A percentile compares a stretch with the other conserved stretches of the same genome.
Evolutionary conservation across 192 early-diverging fungal species (phyloP).

Genomic region (Coemansia sp.): DNA sequence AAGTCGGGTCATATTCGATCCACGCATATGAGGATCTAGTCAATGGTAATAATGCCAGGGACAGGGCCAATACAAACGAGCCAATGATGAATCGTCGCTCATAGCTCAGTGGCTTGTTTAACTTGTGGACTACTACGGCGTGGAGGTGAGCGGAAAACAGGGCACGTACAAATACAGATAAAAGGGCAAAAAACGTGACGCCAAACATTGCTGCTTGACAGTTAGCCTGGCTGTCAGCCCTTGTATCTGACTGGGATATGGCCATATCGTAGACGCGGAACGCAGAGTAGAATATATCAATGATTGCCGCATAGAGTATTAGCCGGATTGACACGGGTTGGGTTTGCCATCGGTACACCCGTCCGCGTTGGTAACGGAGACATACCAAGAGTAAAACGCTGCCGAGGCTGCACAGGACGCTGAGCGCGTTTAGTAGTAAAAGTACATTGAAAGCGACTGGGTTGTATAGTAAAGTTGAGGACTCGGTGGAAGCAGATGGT

Average conservation of each 20-base stretch:
- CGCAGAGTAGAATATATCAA: constrained; percentile 23
- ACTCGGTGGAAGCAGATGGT: neutral
- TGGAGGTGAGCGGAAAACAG: constrained; percentile 37
- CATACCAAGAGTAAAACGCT: constrained; percentile 17
- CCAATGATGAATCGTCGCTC: constrained; percentile 24
- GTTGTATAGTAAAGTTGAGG: constrained; percentile 17
- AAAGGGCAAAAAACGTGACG: constrained; percentile 32
- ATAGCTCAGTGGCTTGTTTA: constrained; percentile 23
- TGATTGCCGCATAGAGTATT: constrained; percentile 27
- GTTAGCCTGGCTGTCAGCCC: constrained; percentile 36
- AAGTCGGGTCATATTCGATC: constrained; percentile 40
- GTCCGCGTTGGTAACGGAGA: constrained; percentile 13
- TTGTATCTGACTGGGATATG: constrained; percentile 28
- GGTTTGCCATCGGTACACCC: constrained; percentile 12
- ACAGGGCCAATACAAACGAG: constrained; percentile 22
- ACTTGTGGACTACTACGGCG: constrained; percentile 21
- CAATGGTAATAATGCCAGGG: constrained; percentile 30
- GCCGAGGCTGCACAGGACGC: constrained; percentile 26
- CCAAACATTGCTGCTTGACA: constrained; percentile 49
- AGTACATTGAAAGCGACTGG: constrained; percentile 14
- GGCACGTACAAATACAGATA: constrained; percentile 36
- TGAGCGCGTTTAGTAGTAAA: constrained; percentile 22
- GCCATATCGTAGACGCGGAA: constrained; percentile 35
- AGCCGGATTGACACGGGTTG: constrained; percentile 32
- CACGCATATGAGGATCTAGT: constrained; percentile 31